Percentiles rank a stretch among this genome's conserved stretches.
These are phyloP conservation scores for Stemphylium beticola DNA, from an alignment of 2,329 filamentous ascomycete genomes.

Conservation along the genomic window DNA sequence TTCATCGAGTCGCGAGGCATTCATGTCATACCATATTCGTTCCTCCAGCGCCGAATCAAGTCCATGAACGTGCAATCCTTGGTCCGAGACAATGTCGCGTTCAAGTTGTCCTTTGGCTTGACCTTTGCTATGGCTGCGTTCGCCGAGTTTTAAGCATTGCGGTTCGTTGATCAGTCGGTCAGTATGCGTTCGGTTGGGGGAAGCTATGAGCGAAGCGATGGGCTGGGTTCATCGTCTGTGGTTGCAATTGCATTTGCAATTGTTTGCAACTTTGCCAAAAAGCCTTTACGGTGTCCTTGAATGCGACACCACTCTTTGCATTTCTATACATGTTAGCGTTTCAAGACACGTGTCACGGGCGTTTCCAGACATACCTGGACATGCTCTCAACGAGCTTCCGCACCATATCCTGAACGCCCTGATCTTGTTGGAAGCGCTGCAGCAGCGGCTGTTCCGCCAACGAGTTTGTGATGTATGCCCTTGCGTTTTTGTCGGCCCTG, in stretches of 20 bases:
- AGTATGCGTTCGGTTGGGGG: conserved; percentile 7
- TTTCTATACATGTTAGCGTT: conserved; percentile 41
- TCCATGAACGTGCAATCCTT: conserved; percentile 58
- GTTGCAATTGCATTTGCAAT: conserved; percentile 45
- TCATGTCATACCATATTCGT: conserved; percentile 56
- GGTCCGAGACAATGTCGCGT: conserved; percentile 65
- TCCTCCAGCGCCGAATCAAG: conserved; percentile 59
- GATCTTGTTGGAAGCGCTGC: conserved; percentile 37
- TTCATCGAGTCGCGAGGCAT: conserved; percentile 60
- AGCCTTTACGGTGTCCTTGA: conserved; percentile 44
- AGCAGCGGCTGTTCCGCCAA: conserved; percentile 39
- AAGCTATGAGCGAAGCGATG: conserved; percentile 30
- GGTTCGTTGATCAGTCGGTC: not conserved
- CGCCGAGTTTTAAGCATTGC: conserved; percentile 56
- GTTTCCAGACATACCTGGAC: conserved; percentile 31
- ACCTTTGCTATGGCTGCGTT: conserved; percentile 76
- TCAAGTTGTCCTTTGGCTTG: conserved; percentile 72
- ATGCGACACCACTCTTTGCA: conserved; percentile 38
- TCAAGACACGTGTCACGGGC: not conserved
- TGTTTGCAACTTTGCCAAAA: conserved; percentile 48
- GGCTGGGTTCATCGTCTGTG: conserved; percentile 35
- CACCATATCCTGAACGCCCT: conserved; percentile 36
- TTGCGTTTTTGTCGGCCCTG: conserved; percentile 39
- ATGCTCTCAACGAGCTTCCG: conserved; percentile 45
- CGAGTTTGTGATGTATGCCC: conserved; percentile 39